These are phyloP conservation scores for Rossbeevera mucosa DNA, from an alignment of 768 basidiomycete species.

Conservation along the genomic window DNA sequence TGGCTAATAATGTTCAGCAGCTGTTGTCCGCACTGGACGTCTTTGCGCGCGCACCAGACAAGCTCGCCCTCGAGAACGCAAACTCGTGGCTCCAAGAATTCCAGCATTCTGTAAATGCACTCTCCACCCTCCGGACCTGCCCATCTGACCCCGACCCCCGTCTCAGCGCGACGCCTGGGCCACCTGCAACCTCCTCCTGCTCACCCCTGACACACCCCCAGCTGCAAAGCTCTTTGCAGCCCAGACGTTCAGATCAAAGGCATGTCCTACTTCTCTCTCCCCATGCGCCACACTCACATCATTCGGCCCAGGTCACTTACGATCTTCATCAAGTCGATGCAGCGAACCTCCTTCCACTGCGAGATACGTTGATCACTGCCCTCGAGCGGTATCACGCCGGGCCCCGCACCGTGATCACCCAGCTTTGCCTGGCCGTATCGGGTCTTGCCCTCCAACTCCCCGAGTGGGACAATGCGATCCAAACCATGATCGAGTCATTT, in stretches of 20 bases:
- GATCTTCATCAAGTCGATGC: constrained; percentile 86
- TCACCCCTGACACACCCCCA: constrained; percentile 68
- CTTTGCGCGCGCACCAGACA: constrained; percentile 79
- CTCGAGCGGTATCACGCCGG: constrained; percentile 70
- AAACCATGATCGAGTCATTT: constrained; percentile 77
- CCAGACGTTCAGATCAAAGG: constrained; percentile 94
- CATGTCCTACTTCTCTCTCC: constrained; percentile 37
- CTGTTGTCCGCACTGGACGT: constrained; percentile 75
- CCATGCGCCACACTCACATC: constrained; percentile 23
- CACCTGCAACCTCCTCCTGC: constrained; percentile 87
- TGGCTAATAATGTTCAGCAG: constrained; percentile 68
- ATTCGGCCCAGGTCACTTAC: constrained; percentile 73
- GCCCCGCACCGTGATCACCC: constrained; percentile 79
- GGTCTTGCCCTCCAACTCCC: constrained; percentile 89
- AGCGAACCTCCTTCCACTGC: constrained; percentile 67
- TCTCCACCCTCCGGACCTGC: constrained; percentile 62
- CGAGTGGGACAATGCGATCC: constrained; percentile 77
- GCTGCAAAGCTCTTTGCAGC: constrained; percentile 92
- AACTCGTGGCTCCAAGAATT: constrained; percentile 98
- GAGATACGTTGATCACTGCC: constrained; percentile 81
- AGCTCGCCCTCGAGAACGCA: constrained; percentile 74
- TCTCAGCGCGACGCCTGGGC: constrained; percentile 94
- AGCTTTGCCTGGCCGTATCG: constrained; percentile 85
- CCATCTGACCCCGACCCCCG: constrained; percentile 64
- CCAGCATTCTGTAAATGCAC: constrained; percentile 94